These are phyloP conservation scores for Kandelia obovata DNA, from an alignment of 345 rosid species.

Conservation along the genomic window DNA sequence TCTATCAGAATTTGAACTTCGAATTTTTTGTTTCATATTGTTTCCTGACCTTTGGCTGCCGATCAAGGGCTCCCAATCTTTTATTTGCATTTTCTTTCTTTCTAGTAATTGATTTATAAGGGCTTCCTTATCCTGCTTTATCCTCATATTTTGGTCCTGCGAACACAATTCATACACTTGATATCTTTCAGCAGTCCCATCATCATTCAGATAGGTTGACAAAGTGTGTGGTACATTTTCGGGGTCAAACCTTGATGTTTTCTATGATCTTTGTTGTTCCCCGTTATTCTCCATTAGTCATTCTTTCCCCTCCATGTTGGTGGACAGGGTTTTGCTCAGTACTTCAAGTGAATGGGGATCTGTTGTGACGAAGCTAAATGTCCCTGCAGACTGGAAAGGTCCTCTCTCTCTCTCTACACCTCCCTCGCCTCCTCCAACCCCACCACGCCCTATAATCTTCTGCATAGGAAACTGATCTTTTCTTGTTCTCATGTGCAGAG, in stretches of 20 bases:
- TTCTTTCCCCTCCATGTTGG: constrained; percentile 3
- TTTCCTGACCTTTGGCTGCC: neutral
- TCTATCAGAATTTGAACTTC: neutral
- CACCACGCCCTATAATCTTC: neutral
- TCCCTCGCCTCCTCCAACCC: neutral
- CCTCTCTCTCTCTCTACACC: constrained; percentile 19
- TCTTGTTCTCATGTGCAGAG: constrained; percentile 41
- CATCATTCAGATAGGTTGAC: neutral
- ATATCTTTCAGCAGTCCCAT: neutral
- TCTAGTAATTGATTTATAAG: neutral
- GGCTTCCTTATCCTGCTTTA: neutral
- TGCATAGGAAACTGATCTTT: neutral
- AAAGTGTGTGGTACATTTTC: neutral
- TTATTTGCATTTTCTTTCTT: too few relatives aligned
- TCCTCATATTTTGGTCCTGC: neutral
- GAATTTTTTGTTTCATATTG: neutral
- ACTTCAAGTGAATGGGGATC: constrained; percentile 83
- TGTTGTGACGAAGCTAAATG: constrained; percentile 70
- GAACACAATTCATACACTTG: neutral
- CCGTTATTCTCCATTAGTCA: neutral
- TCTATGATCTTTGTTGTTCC: neutral
- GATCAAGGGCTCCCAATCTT: too few relatives aligned
- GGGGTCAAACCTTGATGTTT: neutral
- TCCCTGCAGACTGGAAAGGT: constrained; percentile 98
- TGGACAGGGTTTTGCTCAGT: constrained; percentile 67